Evolutionary conservation across 1,139 yeast species (phyloP).

Genomic region (Hansenula sp.): DNA sequence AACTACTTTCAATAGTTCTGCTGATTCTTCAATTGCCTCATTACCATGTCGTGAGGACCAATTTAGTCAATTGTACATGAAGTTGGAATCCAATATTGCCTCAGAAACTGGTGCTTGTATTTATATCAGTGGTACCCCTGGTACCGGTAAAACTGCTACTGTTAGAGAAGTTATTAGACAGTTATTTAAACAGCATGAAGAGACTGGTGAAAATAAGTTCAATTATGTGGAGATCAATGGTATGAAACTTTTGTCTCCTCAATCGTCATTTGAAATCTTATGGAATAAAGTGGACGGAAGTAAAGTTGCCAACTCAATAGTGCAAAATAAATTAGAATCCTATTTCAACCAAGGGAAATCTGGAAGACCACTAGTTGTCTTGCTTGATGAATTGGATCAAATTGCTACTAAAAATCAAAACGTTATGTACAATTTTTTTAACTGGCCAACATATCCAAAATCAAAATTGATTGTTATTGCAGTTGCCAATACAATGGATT

Average conservation of each 20-base stretch:
- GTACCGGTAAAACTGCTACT: conserved; percentile 96
- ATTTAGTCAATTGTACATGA: conserved; percentile 66
- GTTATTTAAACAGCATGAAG: conserved; percentile 41
- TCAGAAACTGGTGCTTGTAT: conserved; percentile 78
- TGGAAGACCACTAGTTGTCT: conserved; percentile 56
- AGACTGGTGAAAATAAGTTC: conserved; percentile 53
- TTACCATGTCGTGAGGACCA: conserved; percentile 91
- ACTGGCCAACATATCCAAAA: conserved; percentile 87
- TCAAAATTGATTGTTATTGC: conserved; percentile 87
- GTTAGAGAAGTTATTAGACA: conserved; percentile 80
- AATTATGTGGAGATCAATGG: conserved; percentile 88
- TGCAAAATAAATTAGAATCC: conserved; percentile 53
- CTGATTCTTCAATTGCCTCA: conserved; percentile 3
- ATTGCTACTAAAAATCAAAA: conserved; percentile 80
- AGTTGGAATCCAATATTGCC: conserved; percentile 72
- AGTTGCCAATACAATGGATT: conserved; percentile 95
- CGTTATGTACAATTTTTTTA: conserved; percentile 92
- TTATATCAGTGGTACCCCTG: conserved; percentile 96
- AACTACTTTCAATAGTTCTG: neutral
- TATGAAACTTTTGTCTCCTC: conserved; percentile 77
- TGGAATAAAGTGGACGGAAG: conserved; percentile 75
- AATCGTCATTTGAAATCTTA: conserved; percentile 75
- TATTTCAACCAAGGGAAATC: conserved; percentile 38
- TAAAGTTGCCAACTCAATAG: conserved; percentile 58
- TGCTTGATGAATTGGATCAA: conserved; percentile 92